Conservation (phyloP, 768 basidiomycete species). For the Punctularia strigosozonata region DNA sequence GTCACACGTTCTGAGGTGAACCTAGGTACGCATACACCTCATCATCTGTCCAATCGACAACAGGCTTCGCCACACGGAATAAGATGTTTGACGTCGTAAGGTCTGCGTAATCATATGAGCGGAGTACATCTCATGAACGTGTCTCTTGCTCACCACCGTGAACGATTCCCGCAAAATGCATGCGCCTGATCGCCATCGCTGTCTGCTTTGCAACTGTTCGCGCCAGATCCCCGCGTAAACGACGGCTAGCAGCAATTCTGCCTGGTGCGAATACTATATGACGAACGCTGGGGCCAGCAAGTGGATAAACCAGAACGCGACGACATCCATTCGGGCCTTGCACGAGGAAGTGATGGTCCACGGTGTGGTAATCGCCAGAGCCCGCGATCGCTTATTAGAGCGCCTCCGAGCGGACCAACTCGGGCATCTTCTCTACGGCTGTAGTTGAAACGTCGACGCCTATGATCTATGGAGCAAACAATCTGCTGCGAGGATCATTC, state of each 20-base stretch:
- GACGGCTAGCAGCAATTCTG: conserved; percentile 15
- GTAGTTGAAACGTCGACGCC: conserved; percentile 19
- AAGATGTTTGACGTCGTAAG: conserved; percentile 28
- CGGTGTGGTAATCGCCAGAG: conserved; percentile 16
- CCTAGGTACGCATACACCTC: conserved; percentile 21
- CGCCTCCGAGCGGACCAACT: conserved; percentile 18
- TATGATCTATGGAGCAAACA: conserved; percentile 25
- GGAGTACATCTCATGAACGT: not conserved
- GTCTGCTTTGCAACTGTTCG: conserved; percentile 23
- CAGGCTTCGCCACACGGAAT: conserved; percentile 15
- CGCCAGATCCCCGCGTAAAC: conserved; percentile 22
- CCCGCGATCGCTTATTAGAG: conserved; percentile 7
- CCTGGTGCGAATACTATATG: conserved; percentile 21
- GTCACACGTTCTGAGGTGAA: conserved; percentile 15
- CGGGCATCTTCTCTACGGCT: conserved; percentile 12
- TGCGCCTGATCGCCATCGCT: conserved; percentile 13
- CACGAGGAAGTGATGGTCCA: conserved; percentile 33
- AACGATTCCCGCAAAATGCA: conserved; percentile 22
- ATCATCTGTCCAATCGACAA: conserved; percentile 21
- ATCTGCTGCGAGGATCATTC: conserved; percentile 5
- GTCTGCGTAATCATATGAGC: conserved; percentile 15
- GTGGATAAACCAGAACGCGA: conserved; percentile 32
- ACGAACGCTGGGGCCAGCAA: conserved; percentile 29
- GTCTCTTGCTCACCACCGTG: conserved; percentile 24
- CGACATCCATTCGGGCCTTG: conserved; percentile 40